Base-by-base conservation (phyloP, 2,329 filamentous ascomycete species). In the Chaetomium sp. region DNA sequence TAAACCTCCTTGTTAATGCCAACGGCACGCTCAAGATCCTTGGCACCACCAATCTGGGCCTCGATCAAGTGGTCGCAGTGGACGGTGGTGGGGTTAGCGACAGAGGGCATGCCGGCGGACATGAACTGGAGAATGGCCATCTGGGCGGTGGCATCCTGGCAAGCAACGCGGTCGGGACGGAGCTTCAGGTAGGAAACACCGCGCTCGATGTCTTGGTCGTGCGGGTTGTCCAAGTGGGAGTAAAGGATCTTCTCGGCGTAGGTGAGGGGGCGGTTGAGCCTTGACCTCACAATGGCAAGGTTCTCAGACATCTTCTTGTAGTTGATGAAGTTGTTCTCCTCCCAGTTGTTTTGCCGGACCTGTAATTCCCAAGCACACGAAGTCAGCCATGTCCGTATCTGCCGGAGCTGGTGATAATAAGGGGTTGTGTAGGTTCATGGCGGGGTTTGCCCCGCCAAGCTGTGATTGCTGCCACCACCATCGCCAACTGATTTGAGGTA, bases 41-140 rank as follows among this genome's bases (percentile, higher is more conserved):
- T 94, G 62, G 80, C 84, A 67, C 91, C 91, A 71, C 94, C 94
- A 68, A 92, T 72, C 77, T 97, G 92, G 60, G 92, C 94, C 81
- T 97, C 92, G 74, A 99, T 99, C 81, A 99, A 85, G 78, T 99
- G 94, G 76, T 99, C 94, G 72, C 94, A 97, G 84, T 99, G 94
- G 62, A 99, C 92, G 49, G 92, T 97, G 67, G 87, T 85, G 51
- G 94, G 94, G 68, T 95, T 97, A 61, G 91, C 91, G 60, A 97
- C 94, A 32, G 87, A 86, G 64, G 90, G 89, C 89, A 99, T 92
- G 73, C 92, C 92, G 59, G 94, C 92, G 54, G 90, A 96, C 91
- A 99, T 99, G 84, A 99, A 99, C 80, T 99, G 94, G 58, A 99
- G 82, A 66, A 99, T 96, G 63, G 94, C 94, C 94, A 99, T 99